phyloP scores from a whole-genome alignment of 2,329 filamentous ascomycete genomes.

The Aspergillus fumigatus region DNA sequence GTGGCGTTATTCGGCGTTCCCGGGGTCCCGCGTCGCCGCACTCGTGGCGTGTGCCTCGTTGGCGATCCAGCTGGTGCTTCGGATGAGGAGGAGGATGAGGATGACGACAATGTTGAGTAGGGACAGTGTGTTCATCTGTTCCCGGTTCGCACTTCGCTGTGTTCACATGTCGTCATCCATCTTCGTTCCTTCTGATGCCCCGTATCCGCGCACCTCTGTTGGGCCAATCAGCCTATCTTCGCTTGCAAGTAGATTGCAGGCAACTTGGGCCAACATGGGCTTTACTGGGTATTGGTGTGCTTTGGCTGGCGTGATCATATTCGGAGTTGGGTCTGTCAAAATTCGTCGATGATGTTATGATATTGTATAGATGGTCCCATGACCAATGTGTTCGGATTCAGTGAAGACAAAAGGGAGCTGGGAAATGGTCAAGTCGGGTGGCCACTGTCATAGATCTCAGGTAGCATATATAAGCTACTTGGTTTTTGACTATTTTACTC shows the following conservation, averaged over 20 bases:
- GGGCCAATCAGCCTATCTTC: constrained; percentile 3
- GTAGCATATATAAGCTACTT: neutral
- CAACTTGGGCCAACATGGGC: constrained; percentile 1
- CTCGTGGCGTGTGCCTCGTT: constrained; percentile 41
- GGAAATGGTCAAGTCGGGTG: constrained; percentile 57
- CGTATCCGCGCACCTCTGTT: constrained; percentile 3
- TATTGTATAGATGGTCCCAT: constrained; percentile 11
- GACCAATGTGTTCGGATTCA: constrained; percentile 7
- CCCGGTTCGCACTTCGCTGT: constrained; percentile 8
- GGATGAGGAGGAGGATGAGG: constrained; percentile 54
- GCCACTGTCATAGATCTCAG: constrained; percentile 43
- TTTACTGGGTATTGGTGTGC: constrained; percentile 10
- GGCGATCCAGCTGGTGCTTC: constrained; percentile 49
- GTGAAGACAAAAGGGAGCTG: constrained; percentile 15
- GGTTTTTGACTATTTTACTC: neutral
- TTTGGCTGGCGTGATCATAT: constrained; percentile 15
- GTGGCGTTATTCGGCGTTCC: constrained; percentile 42
- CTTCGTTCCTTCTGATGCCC: constrained; percentile 7
- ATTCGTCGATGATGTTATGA: constrained; percentile 9
- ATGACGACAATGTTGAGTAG: constrained; percentile 45
- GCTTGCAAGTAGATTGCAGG: constrained; percentile 6
- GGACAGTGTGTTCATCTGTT: constrained; percentile 9
- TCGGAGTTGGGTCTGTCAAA: constrained; percentile 18
- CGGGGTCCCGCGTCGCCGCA: constrained; percentile 33
- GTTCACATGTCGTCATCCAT: constrained; percentile 14